A percentile compares a stretch with the other conserved stretches of the same genome.
phyloP scores from a whole-genome alignment of 257 asterid species.

The Thymus quinquecostatus region DNA sequence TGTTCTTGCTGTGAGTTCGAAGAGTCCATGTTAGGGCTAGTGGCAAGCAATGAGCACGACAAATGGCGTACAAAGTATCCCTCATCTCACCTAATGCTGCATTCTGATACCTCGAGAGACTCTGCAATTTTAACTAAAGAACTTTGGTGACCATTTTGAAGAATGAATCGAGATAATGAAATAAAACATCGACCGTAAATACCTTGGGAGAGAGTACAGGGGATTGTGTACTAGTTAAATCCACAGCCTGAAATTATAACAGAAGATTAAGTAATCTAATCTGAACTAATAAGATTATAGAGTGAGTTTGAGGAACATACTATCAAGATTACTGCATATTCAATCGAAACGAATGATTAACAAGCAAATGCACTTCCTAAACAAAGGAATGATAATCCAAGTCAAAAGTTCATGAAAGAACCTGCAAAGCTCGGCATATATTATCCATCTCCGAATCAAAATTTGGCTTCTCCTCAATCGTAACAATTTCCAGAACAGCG shows the following conservation, averaged over 20 bases:
- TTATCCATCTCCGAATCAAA: conserved; percentile 61
- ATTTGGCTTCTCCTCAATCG: conserved; percentile 52
- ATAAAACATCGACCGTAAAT: background rate
- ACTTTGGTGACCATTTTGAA: background rate
- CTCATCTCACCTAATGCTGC: conserved; percentile 62
- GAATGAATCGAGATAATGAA: conserved; percentile 1
- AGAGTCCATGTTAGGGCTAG: conserved; percentile 81
- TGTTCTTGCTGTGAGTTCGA: conserved; percentile 39
- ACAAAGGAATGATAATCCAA: background rate
- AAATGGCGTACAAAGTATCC: conserved; percentile 56
- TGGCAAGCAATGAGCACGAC: conserved; percentile 69
- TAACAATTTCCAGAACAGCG: conserved; percentile 80
- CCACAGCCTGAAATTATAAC: conserved; percentile 55
- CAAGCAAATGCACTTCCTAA: no score
- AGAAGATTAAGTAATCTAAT: background rate
- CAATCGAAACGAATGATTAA: no score
- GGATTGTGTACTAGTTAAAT: conserved; percentile 55
- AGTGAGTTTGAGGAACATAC: no score
- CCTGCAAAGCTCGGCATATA: conserved; percentile 64
- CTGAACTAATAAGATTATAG: background rate
- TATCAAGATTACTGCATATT: no score
- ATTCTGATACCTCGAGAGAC: conserved; percentile 57
- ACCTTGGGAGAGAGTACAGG: conserved; percentile 59
- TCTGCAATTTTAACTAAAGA: conserved; percentile 34
- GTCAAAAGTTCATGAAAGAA: conserved; percentile 18